Evolutionary conservation across 768 basidiomycete species (phyloP).

Genomic region (Pulveroboletus sp.): DNA sequence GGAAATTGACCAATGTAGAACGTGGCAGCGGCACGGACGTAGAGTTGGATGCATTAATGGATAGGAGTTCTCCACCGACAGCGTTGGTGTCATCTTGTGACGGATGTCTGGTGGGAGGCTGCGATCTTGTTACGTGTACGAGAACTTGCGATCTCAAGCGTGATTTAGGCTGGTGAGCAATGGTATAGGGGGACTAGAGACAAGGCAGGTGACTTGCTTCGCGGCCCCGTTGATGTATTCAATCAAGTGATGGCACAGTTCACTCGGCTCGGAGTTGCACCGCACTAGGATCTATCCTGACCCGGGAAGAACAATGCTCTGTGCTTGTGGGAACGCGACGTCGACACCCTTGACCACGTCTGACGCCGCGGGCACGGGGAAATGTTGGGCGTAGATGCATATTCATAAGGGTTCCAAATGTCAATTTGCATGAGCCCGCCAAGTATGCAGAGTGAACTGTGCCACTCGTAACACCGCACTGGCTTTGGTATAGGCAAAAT

Average conservation of each 20-base stretch:
- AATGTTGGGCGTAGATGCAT: slow-evolving; percentile 65
- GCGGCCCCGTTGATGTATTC: slow-evolving; percentile 48
- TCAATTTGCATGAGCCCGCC: slow-evolving; percentile 90
- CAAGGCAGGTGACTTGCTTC: slow-evolving; percentile 53
- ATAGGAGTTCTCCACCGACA: slow-evolving; percentile 53
- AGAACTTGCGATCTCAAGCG: slow-evolving; percentile 65
- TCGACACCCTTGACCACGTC: slow-evolving; percentile 95
- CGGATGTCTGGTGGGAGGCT: slow-evolving; percentile 56
- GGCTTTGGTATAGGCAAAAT: slow-evolving; percentile 64
- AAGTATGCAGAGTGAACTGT: slow-evolving; percentile 19
- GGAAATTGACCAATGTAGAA: slow-evolving; percentile 57
- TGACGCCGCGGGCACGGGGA: slow-evolving; percentile 73
- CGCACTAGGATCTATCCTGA: slow-evolving; percentile 62
- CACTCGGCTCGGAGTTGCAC: slow-evolving; percentile 47
- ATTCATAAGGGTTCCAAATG: slow-evolving; percentile 93
- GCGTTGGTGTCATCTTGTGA: slow-evolving; percentile 75
- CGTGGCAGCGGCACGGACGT: slow-evolving; percentile 72
- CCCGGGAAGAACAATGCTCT: slow-evolving; percentile 81
- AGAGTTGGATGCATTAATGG: slow-evolving; percentile 61
- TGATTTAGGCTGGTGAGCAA: slow-evolving; percentile 42
- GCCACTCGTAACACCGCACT: slow-evolving; percentile 83
- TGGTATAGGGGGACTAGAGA: slow-evolving; percentile 69
- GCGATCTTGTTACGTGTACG: slow-evolving; percentile 68
- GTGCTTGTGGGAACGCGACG: slow-evolving; percentile 78
- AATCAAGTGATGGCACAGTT: slow-evolving; percentile 75